Conservation (phyloP, 2,329 filamentous ascomycete genomes). For the Ophiostoma sp. region DNA sequence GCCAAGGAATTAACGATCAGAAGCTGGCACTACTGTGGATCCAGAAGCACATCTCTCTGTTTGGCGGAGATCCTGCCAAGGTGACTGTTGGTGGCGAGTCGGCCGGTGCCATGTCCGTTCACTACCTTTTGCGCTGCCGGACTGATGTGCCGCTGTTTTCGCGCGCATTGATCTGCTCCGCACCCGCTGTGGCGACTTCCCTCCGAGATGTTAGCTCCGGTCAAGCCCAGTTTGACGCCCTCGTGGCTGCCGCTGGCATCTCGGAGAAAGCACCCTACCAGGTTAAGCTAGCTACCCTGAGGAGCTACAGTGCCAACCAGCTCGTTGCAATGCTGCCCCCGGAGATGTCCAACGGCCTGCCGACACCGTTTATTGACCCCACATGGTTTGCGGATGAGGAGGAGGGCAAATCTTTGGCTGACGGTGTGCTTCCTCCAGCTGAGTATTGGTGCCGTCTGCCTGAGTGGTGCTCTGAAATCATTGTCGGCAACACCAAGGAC, state of each 20-base stretch:
- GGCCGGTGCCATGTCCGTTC: slow-evolving; percentile 52
- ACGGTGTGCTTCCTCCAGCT: not conserved
- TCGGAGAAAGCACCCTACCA: not conserved
- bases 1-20: slow-evolving; percentile 57
- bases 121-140: slow-evolving; percentile 43
- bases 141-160: slow-evolving; percentile 45
- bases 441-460: slow-evolving; percentile 22
- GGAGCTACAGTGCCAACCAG: slow-evolving; percentile 5
- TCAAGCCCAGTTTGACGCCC: slow-evolving; percentile 22
- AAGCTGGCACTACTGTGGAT: slow-evolving; percentile 52
- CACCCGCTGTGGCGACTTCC: not conserved
- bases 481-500: slow-evolving; percentile 16
- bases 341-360: not conserved
- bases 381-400: not conserved
- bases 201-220: slow-evolving; percentile 6
- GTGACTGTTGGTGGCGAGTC: slow-evolving; percentile 58
- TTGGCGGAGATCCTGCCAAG: slow-evolving; percentile 53
- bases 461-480: slow-evolving; percentile 14
- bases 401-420: not conserved
- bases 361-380: slow-evolving; percentile 8
- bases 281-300: not conserved
- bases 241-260: slow-evolving; percentile 9
- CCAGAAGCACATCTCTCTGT: slow-evolving; percentile 50
- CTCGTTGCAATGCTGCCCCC: not conserved
- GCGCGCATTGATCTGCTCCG: slow-evolving; percentile 34